Evolutionary conservation across 345 rosid species (phyloP), one percentile per base, ranked within the genome.

Genomic region (Alliaria petiolata): DNA sequence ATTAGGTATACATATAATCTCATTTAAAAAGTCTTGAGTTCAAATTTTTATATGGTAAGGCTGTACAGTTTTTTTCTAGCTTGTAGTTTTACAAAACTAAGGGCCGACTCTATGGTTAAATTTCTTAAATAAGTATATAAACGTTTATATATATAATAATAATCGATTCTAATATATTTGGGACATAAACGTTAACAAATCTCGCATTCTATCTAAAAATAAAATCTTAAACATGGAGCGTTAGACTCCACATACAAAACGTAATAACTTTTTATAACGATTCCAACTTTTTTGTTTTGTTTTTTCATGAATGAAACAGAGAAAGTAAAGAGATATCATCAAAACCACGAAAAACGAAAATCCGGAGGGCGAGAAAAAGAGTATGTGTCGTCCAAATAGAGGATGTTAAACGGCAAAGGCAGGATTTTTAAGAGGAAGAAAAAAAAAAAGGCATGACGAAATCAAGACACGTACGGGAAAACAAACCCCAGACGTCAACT

Each of bases 391-490:
- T 39, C 30, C 61, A 66, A 66, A 39, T 25, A 74, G 1, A 74
- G 46, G 72, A 58, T 39, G 67, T 49, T 57, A 35, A 74, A 66
- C 78, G 78, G 78, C 78, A 51, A 57, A 28, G 62, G n/a, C 75
- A 72, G 69, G 39, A 17, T 50, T 62, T 61, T 43, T 4, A 22
- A 54, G 36, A 7, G n/a, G n/a, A n/a, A n/a, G n/a, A n/a, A n/a
- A 15, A 25, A 14, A 60, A 14, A 40, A 30, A 15, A 13, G 26
- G 25, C 14, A 17, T 44, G 46, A 40, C 3, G 11, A 25, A 25
- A 26, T 2, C 4, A 49, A 74, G 78, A 67, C 72, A 74, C 72
- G 67, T 66, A 74, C 67, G 62, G 66, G 67, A 74, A 74, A 59
- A 74, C 33, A 74, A 50, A 35, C 28, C 62, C 55, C 67, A 74